phyloP scores from a whole-genome alignment of 2,329 filamentous ascomycete species.

The Byssothecium circinans region DNA sequence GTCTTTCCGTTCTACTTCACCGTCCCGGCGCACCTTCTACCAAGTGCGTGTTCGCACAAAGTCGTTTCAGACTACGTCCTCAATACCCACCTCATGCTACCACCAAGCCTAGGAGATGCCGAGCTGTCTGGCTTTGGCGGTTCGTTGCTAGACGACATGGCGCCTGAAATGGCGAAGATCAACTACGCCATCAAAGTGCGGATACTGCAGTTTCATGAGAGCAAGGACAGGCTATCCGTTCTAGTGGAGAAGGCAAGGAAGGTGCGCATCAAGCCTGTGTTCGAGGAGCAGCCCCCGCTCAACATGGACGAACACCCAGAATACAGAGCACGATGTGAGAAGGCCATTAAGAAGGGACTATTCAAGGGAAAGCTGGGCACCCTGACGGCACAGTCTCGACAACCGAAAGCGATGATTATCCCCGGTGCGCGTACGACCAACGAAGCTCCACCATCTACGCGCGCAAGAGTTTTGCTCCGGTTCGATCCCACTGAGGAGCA shows the following conservation, averaged over 20 bases:
- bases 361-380: conserved; percentile 62
- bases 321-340: conserved; percentile 60
- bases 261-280: conserved; percentile 61
- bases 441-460: conserved; percentile 53
- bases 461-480: conserved; percentile 59
- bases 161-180: conserved; percentile 64
- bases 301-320: conserved; percentile 51
- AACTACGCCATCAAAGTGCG: conserved; percentile 58
- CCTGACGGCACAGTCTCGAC: conserved; percentile 58
- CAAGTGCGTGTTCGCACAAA: conserved; percentile 60
- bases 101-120: conserved; percentile 63
- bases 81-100: conserved; percentile 59
- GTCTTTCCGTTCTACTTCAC: conserved; percentile 66
- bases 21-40: conserved; percentile 62
- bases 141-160: conserved; percentile 60
- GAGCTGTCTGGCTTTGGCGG: conserved; percentile 55
- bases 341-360: conserved; percentile 61
- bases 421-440: conserved; percentile 44
- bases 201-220: conserved; percentile 45
- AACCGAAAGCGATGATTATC: conserved; percentile 60
- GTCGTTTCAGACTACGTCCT: conserved; percentile 55
- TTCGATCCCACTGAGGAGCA: conserved; percentile 60
- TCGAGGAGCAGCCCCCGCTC: conserved; percentile 63
- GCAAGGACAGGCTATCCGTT: conserved; percentile 44
- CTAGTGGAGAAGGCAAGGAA: conserved; percentile 57